Base-by-base conservation (phyloP, 106 monocot genomes). In the Acorus calamus region DNA sequence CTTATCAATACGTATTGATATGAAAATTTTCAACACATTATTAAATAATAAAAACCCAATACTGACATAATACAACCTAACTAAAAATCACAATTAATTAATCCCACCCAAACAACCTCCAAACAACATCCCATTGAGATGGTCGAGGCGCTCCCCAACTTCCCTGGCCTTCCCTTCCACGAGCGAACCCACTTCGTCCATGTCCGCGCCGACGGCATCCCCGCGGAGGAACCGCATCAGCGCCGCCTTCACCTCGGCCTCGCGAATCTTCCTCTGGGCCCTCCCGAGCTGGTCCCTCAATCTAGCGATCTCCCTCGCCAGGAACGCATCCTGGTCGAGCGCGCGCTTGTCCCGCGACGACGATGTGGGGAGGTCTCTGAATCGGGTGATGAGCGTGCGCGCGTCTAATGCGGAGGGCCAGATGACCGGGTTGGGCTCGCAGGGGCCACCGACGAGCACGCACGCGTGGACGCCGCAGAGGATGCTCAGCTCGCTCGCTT, bases 391-490 rank as follows among this genome's bases (percentile, higher is more conserved):
- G 42, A 59, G 41, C 59, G 41, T 44, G 8, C 42, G 42, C 59
- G 59, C 59, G 42, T 59, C 44, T 0, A 42, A 28, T 44, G 42
- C 41, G 59, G 42, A 42, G 4, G 59, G 59, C 59, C 59, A 59
- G 2, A 42, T 44, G 42, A 42, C 59, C 42, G 59, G 41, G 2
- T 6, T 28, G 59, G 28, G 44, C 42, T 59, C 59, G 59, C 42
- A 5, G 42, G 3, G 42, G 28, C 42, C 59, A 44, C 8, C 41
- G 59, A 41, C 44, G 59, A 59, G 8, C 42, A 59, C 59, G 41
- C 42, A 59, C 8, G 59, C 4, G 7, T 59, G 42, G 10, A 59
- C 59, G 10, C 59, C 59, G 59, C 59, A 59, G 5, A 59, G 59
- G 28, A 42, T 4, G 14, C 44, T 5, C 3, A 59, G 59, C 59